Conservation (phyloP, 1,284 basidiomycete species). For the Ustilago shanxiensis region DNA sequence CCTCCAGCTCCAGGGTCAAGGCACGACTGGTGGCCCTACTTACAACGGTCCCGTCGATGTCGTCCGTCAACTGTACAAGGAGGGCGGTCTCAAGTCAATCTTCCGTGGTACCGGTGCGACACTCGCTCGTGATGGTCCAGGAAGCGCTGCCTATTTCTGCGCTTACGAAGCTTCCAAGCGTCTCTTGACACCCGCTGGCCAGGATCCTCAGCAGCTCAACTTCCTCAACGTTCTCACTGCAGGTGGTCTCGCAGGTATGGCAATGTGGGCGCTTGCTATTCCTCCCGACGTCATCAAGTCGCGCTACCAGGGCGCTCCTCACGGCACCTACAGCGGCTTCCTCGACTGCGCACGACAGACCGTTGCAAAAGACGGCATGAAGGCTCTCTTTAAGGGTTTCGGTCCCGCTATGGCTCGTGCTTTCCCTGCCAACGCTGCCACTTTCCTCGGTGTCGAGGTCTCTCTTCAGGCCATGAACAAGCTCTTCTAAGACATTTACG, state of each 20-base stretch:
- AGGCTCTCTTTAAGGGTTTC: constrained; percentile 95
- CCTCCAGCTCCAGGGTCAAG: constrained; percentile 90
- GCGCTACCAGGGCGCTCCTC: constrained; percentile 93
- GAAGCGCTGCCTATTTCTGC: constrained; percentile 96
- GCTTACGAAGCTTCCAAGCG: constrained; percentile 96
- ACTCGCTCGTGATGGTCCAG: constrained; percentile 92
- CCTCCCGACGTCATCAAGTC: constrained; percentile 79
- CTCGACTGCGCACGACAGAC: constrained; percentile 93
- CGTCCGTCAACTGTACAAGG: constrained; percentile 88
- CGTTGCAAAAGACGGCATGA: constrained; percentile 88
- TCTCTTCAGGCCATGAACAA: constrained; percentile 80
- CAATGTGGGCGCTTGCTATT: constrained; percentile 76
- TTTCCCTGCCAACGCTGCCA: constrained; percentile 92
- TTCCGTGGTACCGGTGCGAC: constrained; percentile 94
- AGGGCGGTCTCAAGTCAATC: constrained; percentile 91
- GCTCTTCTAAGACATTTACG: constrained; percentile 71
- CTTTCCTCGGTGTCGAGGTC: constrained; percentile 87
- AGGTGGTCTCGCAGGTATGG: constrained; percentile 93
- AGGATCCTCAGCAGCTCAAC: constrained; percentile 83
- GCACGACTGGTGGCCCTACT: constrained; percentile 75
- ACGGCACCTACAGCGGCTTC: constrained; percentile 93
- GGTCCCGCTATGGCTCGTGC: constrained; percentile 83
- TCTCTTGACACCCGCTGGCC: constrained; percentile 79
- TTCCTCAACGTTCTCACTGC: constrained; percentile 89
- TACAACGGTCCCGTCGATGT: constrained; percentile 96